Conservation (phyloP, 2,329 filamentous ascomycete species). For the Neopestalotiopsis sp. region DNA sequence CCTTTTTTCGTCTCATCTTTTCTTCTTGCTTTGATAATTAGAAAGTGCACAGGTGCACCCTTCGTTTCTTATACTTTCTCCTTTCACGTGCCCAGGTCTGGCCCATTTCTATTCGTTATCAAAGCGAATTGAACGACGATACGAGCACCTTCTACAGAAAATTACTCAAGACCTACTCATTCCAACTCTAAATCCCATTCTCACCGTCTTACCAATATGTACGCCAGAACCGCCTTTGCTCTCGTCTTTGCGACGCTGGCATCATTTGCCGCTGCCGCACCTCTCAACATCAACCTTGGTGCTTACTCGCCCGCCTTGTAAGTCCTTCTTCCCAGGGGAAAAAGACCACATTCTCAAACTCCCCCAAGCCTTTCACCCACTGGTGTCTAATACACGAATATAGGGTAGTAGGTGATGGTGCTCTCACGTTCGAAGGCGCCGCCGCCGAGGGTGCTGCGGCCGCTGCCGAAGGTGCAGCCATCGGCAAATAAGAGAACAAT, state of each 20-base stretch:
- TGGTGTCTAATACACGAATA: background rate
- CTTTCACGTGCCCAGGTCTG: constrained; percentile 20
- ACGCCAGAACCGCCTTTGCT: constrained; percentile 32
- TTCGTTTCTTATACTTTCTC: background rate
- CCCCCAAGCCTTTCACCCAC: background rate
- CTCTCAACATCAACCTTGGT: constrained; percentile 42
- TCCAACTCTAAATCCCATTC: background rate
- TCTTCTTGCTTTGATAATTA: constrained; percentile 19
- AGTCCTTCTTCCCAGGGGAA: background rate
- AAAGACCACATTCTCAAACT: background rate
- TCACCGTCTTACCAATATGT: constrained; percentile 25
- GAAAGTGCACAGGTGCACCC: constrained; percentile 33
- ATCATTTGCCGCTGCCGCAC: constrained; percentile 35
- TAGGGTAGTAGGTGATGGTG: constrained; percentile 46
- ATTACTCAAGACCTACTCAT: background rate
- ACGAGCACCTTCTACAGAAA: background rate
- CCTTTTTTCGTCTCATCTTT: constrained; percentile 23
- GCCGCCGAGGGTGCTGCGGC: constrained; percentile 27
- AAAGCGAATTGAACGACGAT: background rate
- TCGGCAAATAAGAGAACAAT: constrained; percentile 2
- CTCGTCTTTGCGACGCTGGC: constrained; percentile 35
- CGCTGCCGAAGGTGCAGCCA: constrained; percentile 20
- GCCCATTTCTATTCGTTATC: constrained; percentile 12
- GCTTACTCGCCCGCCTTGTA: constrained; percentile 40
- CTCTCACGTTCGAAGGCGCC: constrained; percentile 47